Conservation (phyloP, 140 eudicot species). For the Ambrosia hybrid region DNA sequence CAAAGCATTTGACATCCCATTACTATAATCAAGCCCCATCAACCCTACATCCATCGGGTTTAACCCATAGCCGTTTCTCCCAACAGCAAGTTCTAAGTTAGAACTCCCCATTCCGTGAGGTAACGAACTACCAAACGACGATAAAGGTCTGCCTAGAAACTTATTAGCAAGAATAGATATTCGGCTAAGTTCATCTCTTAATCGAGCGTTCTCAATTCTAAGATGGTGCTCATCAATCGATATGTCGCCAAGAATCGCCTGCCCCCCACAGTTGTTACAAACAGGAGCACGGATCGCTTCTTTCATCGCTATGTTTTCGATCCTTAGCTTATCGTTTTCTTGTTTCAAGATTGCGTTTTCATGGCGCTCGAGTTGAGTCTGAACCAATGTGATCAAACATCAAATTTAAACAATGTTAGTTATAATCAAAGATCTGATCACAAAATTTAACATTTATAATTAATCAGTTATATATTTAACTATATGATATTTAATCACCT, state of each 20-base stretch:
- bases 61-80: slow-evolving; percentile 57
- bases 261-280: slow-evolving; percentile 69
- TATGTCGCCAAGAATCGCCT: slow-evolving; percentile 70
- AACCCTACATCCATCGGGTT: slow-evolving; percentile 48
- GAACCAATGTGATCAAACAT: slow-evolving; percentile 1
- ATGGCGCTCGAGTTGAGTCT: slow-evolving; percentile 74
- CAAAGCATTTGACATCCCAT: slow-evolving; percentile 42
- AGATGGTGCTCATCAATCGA: slow-evolving; percentile 62
- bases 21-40: slow-evolving; percentile 59
- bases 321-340: slow-evolving; percentile 60
- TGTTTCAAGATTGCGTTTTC: slow-evolving; percentile 61
- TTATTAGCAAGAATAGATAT: slow-evolving; percentile 58
- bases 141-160: slow-evolving; percentile 56
- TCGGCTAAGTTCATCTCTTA: slow-evolving; percentile 64
- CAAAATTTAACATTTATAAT: neutral
- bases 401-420: neutral
- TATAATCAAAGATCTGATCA: slow-evolving; percentile 11
- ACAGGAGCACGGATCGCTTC: slow-evolving; percentile 63
- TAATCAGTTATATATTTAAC: too few relatives aligned
- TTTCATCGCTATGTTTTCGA: slow-evolving; percentile 67
- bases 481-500: slow-evolving; percentile 37
- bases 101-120: slow-evolving; percentile 43
- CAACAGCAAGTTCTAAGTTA: slow-evolving; percentile 65
- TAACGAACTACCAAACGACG: slow-evolving; percentile 38
- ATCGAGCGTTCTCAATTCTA: slow-evolving; percentile 63